Conservation (phyloP, 2,329 filamentous ascomycete genomes). For the Cladosporium sp. region DNA sequence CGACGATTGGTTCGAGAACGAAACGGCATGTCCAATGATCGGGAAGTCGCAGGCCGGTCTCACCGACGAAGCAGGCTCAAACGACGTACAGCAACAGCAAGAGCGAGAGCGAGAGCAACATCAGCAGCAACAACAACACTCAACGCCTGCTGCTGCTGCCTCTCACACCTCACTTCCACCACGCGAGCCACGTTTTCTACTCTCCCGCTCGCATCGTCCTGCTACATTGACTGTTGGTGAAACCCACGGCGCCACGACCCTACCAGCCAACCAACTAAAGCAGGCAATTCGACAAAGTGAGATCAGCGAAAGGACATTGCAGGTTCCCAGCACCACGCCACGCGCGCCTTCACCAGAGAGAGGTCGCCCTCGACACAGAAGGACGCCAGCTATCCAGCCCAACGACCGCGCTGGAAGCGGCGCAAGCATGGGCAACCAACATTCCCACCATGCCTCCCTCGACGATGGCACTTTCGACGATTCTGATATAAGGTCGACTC, state of each 20-base stretch:
- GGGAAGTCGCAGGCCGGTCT: constrained; percentile 13
- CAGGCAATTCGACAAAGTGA: constrained; percentile 21
- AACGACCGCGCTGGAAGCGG: background rate
- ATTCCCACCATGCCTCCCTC: constrained; percentile 15
- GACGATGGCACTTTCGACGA: constrained; percentile 6
- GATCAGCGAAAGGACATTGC: constrained; percentile 6
- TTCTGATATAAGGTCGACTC: constrained; percentile 22
- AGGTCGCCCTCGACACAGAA: constrained; percentile 19
- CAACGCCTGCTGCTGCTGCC: constrained; percentile 2
- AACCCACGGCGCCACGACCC: constrained; percentile 25
- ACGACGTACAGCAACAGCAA: constrained; percentile 10
- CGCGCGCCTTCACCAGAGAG: constrained; percentile 9
- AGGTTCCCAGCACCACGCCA: constrained; percentile 13
- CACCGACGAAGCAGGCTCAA: constrained; percentile 11
- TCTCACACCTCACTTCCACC: constrained; percentile 13
- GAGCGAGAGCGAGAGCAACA: background rate
- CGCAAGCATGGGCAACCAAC: constrained; percentile 27
- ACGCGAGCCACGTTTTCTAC: constrained; percentile 24
- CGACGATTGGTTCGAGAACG: constrained; percentile 8
- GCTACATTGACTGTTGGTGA: constrained; percentile 19
- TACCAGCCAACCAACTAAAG: constrained; percentile 21
- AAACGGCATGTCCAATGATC: constrained; percentile 2
- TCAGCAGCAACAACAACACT: constrained; percentile 1
- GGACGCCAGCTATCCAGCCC: constrained; percentile 11
- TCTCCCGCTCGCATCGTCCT: constrained; percentile 20